Base-by-base conservation (phyloP, 805 yeast species). In the Wickerhamiella bombiphila region DNA sequence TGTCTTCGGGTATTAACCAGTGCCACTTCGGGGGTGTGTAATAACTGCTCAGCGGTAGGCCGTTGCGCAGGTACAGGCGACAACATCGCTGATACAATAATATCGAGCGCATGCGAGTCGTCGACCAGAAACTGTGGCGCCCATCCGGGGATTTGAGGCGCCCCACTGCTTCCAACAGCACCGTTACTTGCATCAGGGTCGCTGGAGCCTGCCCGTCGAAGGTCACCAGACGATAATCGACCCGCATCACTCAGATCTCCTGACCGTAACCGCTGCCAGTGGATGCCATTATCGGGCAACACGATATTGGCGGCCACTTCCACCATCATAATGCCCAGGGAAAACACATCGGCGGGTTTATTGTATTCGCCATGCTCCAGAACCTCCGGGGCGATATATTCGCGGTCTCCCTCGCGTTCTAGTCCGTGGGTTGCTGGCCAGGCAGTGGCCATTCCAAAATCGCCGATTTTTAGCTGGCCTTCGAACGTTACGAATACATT, bases 241-340 rank as follows among this genome's bases (percentile, higher is more conserved):
- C 97, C 96, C 0, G 97, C 96, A 56, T 91, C 98, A 14, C 93
- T 76, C 46, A 91, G 64, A 56, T 91, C 98, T 0, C 97, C 98
- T 30, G 94, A 80, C 46, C 98, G 68, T 42, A 91, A 63, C 56
- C 86, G 85, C 48, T 93, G 93, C 98, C 98, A 91, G 22, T 93
- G 86, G 11, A 82, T 70, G 4, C 98, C 98, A 55, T 91, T 86
- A 49, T 88, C 97, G 1, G 98, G 98, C 36, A 91, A 63, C 3
- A 85, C 75, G 33, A 91, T 86, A 58, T 91, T 91, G 1, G 97
- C 94, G 2, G 98, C 97, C 49, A 83, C 79, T 56, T 91, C 98
- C 35, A 91, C 79, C 65, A 91, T 79, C 45, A 91, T 80, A 41
- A 91, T 64, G 1, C 98, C 98, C 35, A 86, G 69, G n/a, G 94